These are phyloP conservation scores for Phtheirospermum japonicum DNA, from an alignment of 257 asterid species.

Conservation along the genomic window DNA sequence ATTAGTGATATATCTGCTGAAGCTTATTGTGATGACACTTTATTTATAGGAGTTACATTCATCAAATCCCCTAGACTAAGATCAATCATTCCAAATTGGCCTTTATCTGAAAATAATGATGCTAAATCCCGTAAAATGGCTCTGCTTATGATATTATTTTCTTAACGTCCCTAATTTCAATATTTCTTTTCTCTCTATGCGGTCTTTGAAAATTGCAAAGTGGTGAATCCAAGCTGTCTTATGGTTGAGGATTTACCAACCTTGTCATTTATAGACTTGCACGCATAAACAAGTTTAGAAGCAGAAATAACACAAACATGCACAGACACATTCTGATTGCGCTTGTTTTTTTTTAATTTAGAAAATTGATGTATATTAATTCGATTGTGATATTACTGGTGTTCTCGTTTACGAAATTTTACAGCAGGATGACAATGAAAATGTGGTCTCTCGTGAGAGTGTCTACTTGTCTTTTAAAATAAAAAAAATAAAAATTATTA, in stretches of 20 bases:
- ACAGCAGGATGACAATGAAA: background rate
- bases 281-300: too few relatives aligned
- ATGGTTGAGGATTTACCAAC: constrained; percentile 6
- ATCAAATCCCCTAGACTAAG: background rate
- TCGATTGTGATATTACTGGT: constrained; percentile 5
- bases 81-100: constrained; percentile 1
- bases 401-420: background rate
- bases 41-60: background rate
- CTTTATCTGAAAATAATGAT: background rate
- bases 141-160: constrained; percentile 7
- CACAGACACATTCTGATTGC: background rate
- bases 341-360: constrained; percentile 1
- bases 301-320: background rate
- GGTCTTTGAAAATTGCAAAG: constrained; percentile 2
- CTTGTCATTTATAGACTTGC: background rate
- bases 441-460: constrained; percentile 15
- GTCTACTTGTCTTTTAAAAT: too few relatives aligned
- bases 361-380: background rate
- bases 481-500: too few relatives aligned
- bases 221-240: background rate
- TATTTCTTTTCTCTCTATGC: background rate
- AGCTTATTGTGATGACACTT: background rate
- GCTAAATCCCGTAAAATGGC: background rate
- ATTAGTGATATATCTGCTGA: too few relatives aligned
- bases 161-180: background rate